phyloP scores from a whole-genome alignment of 2,329 filamentous ascomycete species.

The Colletotrichum neosansevieriae region DNA sequence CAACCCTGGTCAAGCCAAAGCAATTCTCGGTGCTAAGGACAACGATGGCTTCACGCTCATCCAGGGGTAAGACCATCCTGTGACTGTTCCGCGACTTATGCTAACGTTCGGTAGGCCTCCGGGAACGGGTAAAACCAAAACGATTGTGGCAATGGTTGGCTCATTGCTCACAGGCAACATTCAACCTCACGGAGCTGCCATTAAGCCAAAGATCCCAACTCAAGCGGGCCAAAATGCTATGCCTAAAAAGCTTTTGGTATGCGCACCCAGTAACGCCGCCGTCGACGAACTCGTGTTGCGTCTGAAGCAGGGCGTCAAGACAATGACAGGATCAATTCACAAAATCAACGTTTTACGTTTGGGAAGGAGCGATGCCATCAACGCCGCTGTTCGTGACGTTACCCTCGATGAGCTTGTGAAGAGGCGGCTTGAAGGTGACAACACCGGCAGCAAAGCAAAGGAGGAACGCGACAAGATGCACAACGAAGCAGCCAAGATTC shows the following conservation, averaged over 20 bases:
- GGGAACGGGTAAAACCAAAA: slow-evolving; percentile 98
- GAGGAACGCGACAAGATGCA: slow-evolving; percentile 70
- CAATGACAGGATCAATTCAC: slow-evolving; percentile 76
- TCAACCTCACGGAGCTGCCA: slow-evolving; percentile 54
- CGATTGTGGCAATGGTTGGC: slow-evolving; percentile 95
- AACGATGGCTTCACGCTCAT: slow-evolving; percentile 98
- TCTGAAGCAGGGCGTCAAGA: slow-evolving; percentile 88
- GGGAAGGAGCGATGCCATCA: slow-evolving; percentile 92
- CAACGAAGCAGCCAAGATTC: slow-evolving; percentile 76
- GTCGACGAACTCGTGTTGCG: slow-evolving; percentile 96
- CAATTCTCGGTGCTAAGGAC: slow-evolving; percentile 90
- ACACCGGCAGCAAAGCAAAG: slow-evolving; percentile 68
- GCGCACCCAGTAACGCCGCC: slow-evolving; percentile 97
- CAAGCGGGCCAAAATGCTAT: slow-evolving; percentile 50
- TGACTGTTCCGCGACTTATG: slow-evolving; percentile 31
- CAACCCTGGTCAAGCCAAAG: slow-evolving; percentile 90
- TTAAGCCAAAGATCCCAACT: slow-evolving; percentile 48
- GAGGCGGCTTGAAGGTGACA: slow-evolving; percentile 73
- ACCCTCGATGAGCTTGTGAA: slow-evolving; percentile 94
- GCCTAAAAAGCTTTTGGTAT: slow-evolving; percentile 91
- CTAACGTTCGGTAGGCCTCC: slow-evolving; percentile 74
- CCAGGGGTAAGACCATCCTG: slow-evolving; percentile 73
- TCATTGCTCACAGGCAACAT: slow-evolving; percentile 76
- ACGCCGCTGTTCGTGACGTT: slow-evolving; percentile 87
- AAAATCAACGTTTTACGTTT: slow-evolving; percentile 90